Evolutionary conservation across 2,329 filamentous ascomycete species (phyloP).

Genomic region (Exophiala xenobiotica): DNA sequence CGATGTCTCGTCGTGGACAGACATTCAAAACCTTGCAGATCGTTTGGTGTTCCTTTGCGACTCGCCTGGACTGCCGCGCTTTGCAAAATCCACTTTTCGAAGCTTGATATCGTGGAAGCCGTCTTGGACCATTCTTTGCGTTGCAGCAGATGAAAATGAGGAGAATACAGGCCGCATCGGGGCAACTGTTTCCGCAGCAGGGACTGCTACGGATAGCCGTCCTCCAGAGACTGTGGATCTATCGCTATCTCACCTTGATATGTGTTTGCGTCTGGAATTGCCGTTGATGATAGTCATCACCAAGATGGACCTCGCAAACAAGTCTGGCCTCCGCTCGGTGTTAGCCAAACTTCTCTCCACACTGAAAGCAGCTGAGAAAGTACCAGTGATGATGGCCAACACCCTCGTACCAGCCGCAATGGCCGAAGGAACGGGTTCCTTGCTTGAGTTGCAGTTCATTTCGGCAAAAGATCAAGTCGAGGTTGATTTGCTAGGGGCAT

Average conservation of each 20-base stretch:
- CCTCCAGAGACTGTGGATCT: slow-evolving; percentile 57
- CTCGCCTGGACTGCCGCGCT: slow-evolving; percentile 86
- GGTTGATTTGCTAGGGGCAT: slow-evolving; percentile 55
- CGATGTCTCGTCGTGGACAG: slow-evolving; percentile 89
- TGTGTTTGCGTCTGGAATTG: slow-evolving; percentile 77
- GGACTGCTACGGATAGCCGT: slow-evolving; percentile 46
- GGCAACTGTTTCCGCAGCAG: slow-evolving; percentile 47
- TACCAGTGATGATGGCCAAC: slow-evolving; percentile 65
- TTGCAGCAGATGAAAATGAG: slow-evolving; percentile 70
- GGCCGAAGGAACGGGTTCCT: slow-evolving; percentile 49
- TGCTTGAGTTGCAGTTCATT: slow-evolving; percentile 57
- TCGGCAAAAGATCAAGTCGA: slow-evolving; percentile 57
- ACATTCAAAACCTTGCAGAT: slow-evolving; percentile 79
- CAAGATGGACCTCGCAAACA: slow-evolving; percentile 84
- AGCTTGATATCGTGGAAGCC: slow-evolving; percentile 94
- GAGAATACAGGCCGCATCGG: slow-evolving; percentile 43
- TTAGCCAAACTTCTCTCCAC: slow-evolving; percentile 72
- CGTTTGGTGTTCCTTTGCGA: slow-evolving; percentile 87
- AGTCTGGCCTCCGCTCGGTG: slow-evolving; percentile 65
- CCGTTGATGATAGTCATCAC: slow-evolving; percentile 83
- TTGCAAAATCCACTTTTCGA: slow-evolving; percentile 81
- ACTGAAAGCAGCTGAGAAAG: slow-evolving; percentile 72
- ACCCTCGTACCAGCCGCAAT: slow-evolving; percentile 4
- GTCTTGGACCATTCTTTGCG: slow-evolving; percentile 87
- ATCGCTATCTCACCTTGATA: slow-evolving; percentile 74